Evolutionary conservation across 2,329 filamentous ascomycete genomes (phyloP), one percentile per base, ranked within the genome.

Genomic region (Botrytis porri): DNA sequence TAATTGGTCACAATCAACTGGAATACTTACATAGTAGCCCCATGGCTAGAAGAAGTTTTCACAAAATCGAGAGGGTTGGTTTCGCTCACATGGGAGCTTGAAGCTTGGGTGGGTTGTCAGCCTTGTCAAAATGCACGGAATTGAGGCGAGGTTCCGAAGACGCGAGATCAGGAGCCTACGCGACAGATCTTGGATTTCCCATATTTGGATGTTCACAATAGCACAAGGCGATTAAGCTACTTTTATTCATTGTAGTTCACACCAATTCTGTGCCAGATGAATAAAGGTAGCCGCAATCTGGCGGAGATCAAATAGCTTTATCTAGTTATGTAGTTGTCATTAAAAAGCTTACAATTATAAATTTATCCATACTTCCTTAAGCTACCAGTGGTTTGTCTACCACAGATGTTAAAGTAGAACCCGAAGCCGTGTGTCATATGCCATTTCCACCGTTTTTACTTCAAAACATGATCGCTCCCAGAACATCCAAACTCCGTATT

Each of bases 11-110:
- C 29, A 22, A 32, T 25, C 32, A 37, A 35, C 5, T 10, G 9
- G 22, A 16, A 18, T 8, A 76, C 73, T 74, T 76, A 76, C 79
- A 77, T 76, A 80, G 70, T 60, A 80, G 76, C 25, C 75, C 77
- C 77, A 79, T 79, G 32, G 59, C 45, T 45, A 3, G 6, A n/a
- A 35, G 37, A 51, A 37, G 18, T 69, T n/a, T 37, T 69, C 37
- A 41, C 35, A 39, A 69, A 69, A 29, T 43, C 37, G 37, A n/a
- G 25, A 54, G 35, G n/a, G 64, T 41, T 67, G 25, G 3, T 67
- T 41, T 41, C 20, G 35, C 22, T 62, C 25, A 67, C 64, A 67
- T 67, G 63, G 29, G n/a, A 69, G 37, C 51, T 39, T 12, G 41
- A 70, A 62, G n/a, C 54, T 71, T 35, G 35, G 39, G 43, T 51